These are phyloP conservation scores for Candida gigantensis DNA, from an alignment of 1,139 yeast species.

Conservation along the genomic window DNA sequence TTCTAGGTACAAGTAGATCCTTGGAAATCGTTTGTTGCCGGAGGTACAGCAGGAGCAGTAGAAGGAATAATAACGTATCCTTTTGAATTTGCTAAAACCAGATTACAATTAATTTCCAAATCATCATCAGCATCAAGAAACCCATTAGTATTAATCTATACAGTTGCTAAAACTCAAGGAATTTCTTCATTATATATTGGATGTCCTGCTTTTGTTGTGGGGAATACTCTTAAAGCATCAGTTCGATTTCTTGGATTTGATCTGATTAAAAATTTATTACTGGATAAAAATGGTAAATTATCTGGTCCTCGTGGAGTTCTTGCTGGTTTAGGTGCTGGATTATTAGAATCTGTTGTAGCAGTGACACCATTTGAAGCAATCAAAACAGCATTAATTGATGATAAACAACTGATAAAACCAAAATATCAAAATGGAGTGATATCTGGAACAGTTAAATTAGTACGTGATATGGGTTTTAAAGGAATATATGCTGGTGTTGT, in stretches of 20 bases:
- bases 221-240: slow-evolving; percentile 94
- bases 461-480: slow-evolving; percentile 74
- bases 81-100: slow-evolving; percentile 93
- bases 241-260: slow-evolving; percentile 93
- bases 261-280: slow-evolving; percentile 70
- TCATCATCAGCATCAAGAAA: slow-evolving; percentile 69
- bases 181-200: slow-evolving; percentile 81
- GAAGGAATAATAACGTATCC: slow-evolving; percentile 93
- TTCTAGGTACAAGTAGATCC: slow-evolving; percentile 44
- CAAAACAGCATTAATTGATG: slow-evolving; percentile 94
- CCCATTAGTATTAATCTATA: slow-evolving; percentile 77
- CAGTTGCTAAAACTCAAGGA: slow-evolving; percentile 79
- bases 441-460: slow-evolving; percentile 61
- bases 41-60: slow-evolving; percentile 92
- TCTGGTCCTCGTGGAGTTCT: slow-evolving; percentile 88
- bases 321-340: slow-evolving; percentile 97
- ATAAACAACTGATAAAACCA: slow-evolving; percentile 73
- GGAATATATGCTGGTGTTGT: slow-evolving; percentile 88
- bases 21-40: slow-evolving; percentile 80
- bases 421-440: slow-evolving; percentile 70
- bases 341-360: slow-evolving; percentile 86
- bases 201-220: slow-evolving; percentile 96
- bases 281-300: slow-evolving; percentile 83
- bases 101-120: slow-evolving; percentile 82
- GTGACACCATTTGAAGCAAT: slow-evolving; percentile 97